A percentile compares a stretch with the other conserved stretches of the same genome.
Conservation (phyloP, 2,329 filamentous ascomycete species). For the Gaeumannomyces sp. region DNA sequence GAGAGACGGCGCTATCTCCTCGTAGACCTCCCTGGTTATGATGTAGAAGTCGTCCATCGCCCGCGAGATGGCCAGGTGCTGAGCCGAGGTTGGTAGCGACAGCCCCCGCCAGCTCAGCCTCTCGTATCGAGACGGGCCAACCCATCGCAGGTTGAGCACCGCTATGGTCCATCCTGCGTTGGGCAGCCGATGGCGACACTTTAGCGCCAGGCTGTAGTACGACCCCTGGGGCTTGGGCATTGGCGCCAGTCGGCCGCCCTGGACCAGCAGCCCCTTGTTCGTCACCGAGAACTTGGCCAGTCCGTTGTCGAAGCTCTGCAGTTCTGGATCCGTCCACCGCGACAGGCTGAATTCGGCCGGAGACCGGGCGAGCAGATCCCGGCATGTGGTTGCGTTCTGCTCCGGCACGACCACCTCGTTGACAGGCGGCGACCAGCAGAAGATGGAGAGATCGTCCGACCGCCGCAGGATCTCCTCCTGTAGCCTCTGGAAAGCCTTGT, state of each 20-base stretch:
- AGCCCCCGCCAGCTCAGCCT: not conserved
- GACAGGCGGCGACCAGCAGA: slow-evolving; percentile 1
- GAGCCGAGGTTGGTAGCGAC: not conserved
- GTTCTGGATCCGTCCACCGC: not conserved
- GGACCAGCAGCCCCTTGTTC: not conserved
- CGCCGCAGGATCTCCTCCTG: slow-evolving; percentile 14
- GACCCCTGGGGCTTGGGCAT: not conserved
- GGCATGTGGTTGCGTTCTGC: not conserved
- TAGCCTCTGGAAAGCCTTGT: slow-evolving; percentile 14
- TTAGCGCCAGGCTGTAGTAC: not conserved
- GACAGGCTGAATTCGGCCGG: not conserved
- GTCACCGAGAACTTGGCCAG: not conserved
- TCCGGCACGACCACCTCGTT: not conserved
- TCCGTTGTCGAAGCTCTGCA: not conserved
- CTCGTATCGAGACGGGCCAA: not conserved
- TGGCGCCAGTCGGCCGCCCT: not conserved
- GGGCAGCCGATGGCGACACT: not conserved
- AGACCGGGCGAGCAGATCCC: not conserved
- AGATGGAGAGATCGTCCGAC: slow-evolving; percentile 10
- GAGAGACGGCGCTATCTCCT: not conserved
- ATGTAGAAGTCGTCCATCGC: slow-evolving; percentile 1
- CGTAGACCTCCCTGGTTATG: not conserved
- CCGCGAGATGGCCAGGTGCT: not conserved
- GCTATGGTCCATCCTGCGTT: not conserved
- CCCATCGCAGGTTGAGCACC: not conserved